Evolutionary conservation across 2,329 filamentous ascomycete species (phyloP).

Genomic region (Cryphonectria radicalis): DNA sequence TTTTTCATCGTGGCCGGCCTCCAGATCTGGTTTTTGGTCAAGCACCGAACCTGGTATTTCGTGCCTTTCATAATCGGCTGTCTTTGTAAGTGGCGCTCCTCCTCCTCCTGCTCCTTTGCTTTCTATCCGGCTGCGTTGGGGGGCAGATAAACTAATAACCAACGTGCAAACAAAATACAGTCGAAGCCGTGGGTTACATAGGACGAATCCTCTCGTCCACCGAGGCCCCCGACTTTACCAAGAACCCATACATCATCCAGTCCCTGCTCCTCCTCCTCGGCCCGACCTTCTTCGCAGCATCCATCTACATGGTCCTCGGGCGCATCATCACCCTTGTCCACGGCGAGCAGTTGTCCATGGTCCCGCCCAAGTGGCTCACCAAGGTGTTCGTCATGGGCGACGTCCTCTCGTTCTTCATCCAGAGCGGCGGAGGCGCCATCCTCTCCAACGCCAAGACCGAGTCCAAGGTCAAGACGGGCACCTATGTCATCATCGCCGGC

Average conservation of each 20-base stretch:
- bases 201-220: slow-evolving; percentile 16
- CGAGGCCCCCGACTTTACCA: slow-evolving; percentile 16
- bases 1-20: slow-evolving; percentile 43
- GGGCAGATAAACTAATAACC: neutral
- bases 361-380: slow-evolving; percentile 18
- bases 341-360: slow-evolving; percentile 11
- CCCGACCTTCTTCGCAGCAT: slow-evolving; percentile 22
- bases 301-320: slow-evolving; percentile 25
- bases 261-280: slow-evolving; percentile 22
- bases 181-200: slow-evolving; percentile 22
- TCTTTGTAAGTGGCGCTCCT: slow-evolving; percentile 43
- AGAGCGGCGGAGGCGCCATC: slow-evolving; percentile 14
- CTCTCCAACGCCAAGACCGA: neutral
- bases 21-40: slow-evolving; percentile 45
- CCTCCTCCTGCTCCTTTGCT: neutral
- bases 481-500: slow-evolving; percentile 39
- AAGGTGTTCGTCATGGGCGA: slow-evolving; percentile 25
- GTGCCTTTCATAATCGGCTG: slow-evolving; percentile 57
- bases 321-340: slow-evolving; percentile 19
- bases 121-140: neutral
- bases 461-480: slow-evolving; percentile 28
- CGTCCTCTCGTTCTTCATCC: slow-evolving; percentile 20
- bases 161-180: neutral
- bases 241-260: slow-evolving; percentile 20
- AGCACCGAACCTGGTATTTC: slow-evolving; percentile 52